Base-by-base conservation (phyloP, 2,329 filamentous ascomycete species). In the Penicillium sp. region DNA sequence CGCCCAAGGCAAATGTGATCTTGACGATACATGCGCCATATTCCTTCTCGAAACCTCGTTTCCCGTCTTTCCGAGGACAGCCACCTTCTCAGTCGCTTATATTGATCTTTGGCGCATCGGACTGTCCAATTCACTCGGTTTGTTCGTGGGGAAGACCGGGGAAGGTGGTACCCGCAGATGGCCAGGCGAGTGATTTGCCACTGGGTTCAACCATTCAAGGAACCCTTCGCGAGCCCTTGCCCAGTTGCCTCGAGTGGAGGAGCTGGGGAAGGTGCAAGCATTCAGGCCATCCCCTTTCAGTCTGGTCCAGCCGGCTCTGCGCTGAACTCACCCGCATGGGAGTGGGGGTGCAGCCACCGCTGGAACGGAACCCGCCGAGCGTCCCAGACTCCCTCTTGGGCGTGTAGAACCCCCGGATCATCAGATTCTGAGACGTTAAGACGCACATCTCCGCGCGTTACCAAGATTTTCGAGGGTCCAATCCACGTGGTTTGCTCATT, bases 331-430 rank as follows among this genome's bases (percentile, higher is more conserved):
- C 12, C 28, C 28, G 28, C 28, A 8, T 8, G 6, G 28, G 20
- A 2, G 20, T 20, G 20, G 20, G 20, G n/a, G n/a, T n/a, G 12
- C 22, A 22, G 1, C 15, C 17, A 34, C 37, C n/a, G 55, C 58
- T 59, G 59, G 59, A 34, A 53, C 61, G 61, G 61, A 61, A 55
- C 20, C 22, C 49, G 45, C 61, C 61, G 61, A 61, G 56, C 61
- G 20, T 20, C 20, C 20, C 20, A 20, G 20, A 20, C 20, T 20
- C 20, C 20, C 20, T 20, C 50, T 28, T 2, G 11, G 41, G 38
- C 15, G 17, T 12, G 20, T 22, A 5, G 12, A 22, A 22, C 10
- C 41, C 10, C 5, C 1, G 20, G 42, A 22, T 45, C 4, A 28
- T 45, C 22, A 8, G 28, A 31, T 31, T 31, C 1, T 20, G 20